Evolutionary conservation across 352 stramenopile species (phyloP).

Genomic region (Phytophthora pseudosyringae): DNA sequence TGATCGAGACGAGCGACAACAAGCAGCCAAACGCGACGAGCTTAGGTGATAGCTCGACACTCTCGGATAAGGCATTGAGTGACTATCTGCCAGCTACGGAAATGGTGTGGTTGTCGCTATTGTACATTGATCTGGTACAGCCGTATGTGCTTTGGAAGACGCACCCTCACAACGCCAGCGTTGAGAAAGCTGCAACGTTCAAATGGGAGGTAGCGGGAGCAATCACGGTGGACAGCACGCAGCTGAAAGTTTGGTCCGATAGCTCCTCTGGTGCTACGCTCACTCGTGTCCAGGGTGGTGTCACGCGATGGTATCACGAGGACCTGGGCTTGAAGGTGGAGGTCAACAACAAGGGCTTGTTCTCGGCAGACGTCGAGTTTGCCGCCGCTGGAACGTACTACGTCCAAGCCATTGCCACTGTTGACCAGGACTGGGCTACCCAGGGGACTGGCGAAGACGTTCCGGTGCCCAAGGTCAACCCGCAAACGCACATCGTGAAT

Average conservation of each 20-base stretch:
- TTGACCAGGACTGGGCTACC: slow-evolving; percentile 70
- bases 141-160: slow-evolving; percentile 87
- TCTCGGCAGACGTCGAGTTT: slow-evolving; percentile 51
- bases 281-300: no score
- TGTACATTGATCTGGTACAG: slow-evolving; percentile 94
- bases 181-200: slow-evolving; percentile 30
- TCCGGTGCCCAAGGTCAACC: slow-evolving; percentile 53
- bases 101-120: slow-evolving; percentile 86
- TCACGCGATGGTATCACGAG: slow-evolving; percentile 71
- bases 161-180: slow-evolving; percentile 21
- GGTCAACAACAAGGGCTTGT: slow-evolving; percentile 67
- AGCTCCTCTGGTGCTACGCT: no score
- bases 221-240: slow-evolving; percentile 68
- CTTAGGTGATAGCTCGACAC: slow-evolving; percentile 69
- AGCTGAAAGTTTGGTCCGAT: slow-evolving; percentile 52
- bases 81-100: slow-evolving; percentile 50
- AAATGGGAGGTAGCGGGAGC: slow-evolving; percentile 65
- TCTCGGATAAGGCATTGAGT: slow-evolving; percentile 54
- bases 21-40: slow-evolving; percentile 77
- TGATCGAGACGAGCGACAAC: slow-evolving; percentile 93
- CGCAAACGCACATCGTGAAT: slow-evolving; percentile 81
- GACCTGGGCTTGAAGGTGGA: slow-evolving; percentile 42
- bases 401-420: slow-evolving; percentile 58
- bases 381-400: slow-evolving; percentile 53
- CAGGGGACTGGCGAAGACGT: slow-evolving; percentile 47